Evolutionary conservation across 1,284 basidiomycete species (phyloP).

Genomic region (Heterobasidion occidentale): DNA sequence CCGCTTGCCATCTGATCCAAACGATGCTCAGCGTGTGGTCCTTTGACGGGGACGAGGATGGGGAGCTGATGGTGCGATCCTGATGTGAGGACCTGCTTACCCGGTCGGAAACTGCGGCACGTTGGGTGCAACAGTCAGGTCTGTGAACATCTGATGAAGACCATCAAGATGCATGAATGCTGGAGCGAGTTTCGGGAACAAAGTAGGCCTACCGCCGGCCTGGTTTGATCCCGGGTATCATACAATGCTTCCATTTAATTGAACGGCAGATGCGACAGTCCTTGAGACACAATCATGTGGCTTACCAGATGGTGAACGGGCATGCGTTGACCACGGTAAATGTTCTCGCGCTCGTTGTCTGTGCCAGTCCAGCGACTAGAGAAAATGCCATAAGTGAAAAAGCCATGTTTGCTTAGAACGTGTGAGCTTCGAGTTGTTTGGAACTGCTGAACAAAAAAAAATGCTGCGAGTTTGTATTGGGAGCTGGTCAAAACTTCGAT

Average conservation of each 20-base stretch:
- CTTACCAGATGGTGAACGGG: slow-evolving; percentile 26
- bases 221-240: not conserved
- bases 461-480: too few species aligned
- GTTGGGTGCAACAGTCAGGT: slow-evolving; percentile 6
- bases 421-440: too few species aligned
- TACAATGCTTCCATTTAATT: not conserved
- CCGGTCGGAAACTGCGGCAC: slow-evolving; percentile 10
- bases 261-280: not conserved
- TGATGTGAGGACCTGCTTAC: not conserved
- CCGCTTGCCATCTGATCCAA: slow-evolving; percentile 15
- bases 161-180: not conserved
- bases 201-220: not conserved
- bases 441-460: too few species aligned
- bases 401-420: too few species aligned
- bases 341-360: not conserved
- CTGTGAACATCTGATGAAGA: slow-evolving; percentile 9
- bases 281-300: not conserved
- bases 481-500: too few species aligned
- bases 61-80: not conserved
- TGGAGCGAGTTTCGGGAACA: too few species aligned
- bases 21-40: not conserved
- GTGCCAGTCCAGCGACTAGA: too few species aligned
- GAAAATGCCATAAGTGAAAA: too few species aligned
- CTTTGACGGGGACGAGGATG: not conserved
- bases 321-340: slow-evolving; percentile 26